Evolutionary conservation across 352 stramenopile species (phyloP).

Genomic region (Globisporangium polare): DNA sequence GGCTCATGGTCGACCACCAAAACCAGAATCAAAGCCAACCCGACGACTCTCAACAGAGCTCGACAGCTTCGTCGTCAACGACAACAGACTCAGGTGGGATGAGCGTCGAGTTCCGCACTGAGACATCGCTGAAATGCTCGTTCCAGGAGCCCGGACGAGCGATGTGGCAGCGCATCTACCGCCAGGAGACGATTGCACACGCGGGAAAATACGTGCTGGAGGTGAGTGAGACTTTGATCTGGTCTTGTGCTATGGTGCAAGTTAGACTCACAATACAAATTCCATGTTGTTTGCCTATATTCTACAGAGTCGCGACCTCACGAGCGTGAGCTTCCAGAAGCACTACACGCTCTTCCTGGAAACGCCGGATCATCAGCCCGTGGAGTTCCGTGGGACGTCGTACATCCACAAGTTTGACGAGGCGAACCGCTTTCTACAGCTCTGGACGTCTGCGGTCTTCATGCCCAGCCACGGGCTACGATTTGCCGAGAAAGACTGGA

Average conservation of each 20-base stretch:
- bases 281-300: too few relatives aligned
- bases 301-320: neutral
- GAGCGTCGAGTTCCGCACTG: too few relatives aligned
- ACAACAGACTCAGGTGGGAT: too few relatives aligned
- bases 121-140: too few relatives aligned
- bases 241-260: too few relatives aligned
- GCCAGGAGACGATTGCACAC: neutral
- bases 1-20: too few relatives aligned
- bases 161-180: neutral
- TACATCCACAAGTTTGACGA: conserved; percentile 3
- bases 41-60: too few relatives aligned
- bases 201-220: neutral
- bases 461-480: neutral
- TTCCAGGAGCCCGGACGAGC: neutral
- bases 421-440: neutral
- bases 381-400: neutral
- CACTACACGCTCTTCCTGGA: neutral
- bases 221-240: too few relatives aligned
- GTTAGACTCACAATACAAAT: too few relatives aligned
- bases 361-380: neutral
- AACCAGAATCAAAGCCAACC: too few relatives aligned
- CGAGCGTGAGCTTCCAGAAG: neutral
- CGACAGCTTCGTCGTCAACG: too few relatives aligned
- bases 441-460: neutral
- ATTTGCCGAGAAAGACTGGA: neutral